Percentiles rank a stretch among this genome's conserved stretches.
phyloP scores from a whole-genome alignment of 768 basidiomycete genomes.

The Ephemerocybe angulata region DNA sequence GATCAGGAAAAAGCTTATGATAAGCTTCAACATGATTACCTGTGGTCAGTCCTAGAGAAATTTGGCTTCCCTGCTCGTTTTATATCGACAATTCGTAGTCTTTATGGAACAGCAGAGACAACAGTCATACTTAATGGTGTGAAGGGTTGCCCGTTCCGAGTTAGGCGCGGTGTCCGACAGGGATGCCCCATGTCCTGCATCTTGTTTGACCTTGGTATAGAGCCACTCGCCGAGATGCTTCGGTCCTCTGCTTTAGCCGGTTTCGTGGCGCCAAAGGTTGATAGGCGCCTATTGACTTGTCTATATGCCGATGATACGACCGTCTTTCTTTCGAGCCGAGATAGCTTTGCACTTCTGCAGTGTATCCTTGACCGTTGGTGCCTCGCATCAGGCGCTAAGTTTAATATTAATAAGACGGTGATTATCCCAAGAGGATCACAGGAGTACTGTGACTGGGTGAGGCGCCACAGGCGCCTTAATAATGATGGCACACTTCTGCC shows the following conservation, averaged over 20 bases:
- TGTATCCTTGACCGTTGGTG: conserved; percentile 36
- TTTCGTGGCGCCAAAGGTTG: neutral
- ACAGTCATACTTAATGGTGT: conserved; percentile 30
- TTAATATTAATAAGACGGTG: conserved; percentile 40
- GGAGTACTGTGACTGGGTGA: conserved; percentile 11
- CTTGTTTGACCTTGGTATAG: conserved; percentile 37
- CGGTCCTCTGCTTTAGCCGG: conserved; percentile 16
- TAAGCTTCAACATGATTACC: conserved; percentile 30
- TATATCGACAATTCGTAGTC: conserved; percentile 22
- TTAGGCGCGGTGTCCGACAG: conserved; percentile 29
- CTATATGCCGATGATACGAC: conserved; percentile 43
- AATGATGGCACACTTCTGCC: neutral
- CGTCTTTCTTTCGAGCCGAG: conserved; percentile 26
- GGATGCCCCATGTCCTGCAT: conserved; percentile 39
- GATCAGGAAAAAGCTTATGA: conserved; percentile 40
- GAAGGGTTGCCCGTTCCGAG: conserved; percentile 17
- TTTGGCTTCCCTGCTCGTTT: conserved; percentile 22
- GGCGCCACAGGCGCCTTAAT: neutral
- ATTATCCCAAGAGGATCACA: conserved; percentile 30
- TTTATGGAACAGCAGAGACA: conserved; percentile 27
- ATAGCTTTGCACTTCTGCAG: conserved; percentile 22
- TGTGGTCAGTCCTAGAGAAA: conserved; percentile 22
- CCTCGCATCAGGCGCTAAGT: conserved; percentile 34
- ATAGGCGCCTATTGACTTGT: conserved; percentile 11
- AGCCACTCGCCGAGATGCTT: conserved; percentile 31